Conservation (phyloP, 169 alveolate genomes). For the Toxoplasma gondii region DNA sequence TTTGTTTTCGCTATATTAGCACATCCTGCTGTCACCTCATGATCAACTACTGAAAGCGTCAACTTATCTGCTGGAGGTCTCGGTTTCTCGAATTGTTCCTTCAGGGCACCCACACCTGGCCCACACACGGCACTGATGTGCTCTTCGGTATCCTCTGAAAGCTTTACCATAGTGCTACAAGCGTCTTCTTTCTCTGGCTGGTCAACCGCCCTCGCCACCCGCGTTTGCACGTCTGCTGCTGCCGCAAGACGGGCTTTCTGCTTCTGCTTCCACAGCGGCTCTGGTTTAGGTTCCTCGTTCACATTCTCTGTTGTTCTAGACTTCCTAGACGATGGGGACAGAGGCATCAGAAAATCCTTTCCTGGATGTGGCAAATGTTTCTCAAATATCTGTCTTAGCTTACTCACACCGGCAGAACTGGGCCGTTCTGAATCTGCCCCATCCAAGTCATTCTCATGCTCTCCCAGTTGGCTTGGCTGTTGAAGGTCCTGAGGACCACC, state of each 20-base stretch:
- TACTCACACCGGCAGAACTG: neutral
- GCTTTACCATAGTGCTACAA: neutral
- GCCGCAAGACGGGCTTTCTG: neutral
- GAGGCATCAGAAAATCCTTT: neutral
- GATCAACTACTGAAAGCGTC: neutral
- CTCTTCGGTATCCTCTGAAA: neutral
- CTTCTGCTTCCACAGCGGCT: neutral
- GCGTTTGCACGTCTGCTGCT: neutral
- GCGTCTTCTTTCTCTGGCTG: neutral
- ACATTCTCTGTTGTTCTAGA: neutral
- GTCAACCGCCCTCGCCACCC: neutral
- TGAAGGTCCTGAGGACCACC: too few species aligned
- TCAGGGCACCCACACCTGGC: neutral
- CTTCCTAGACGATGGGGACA: neutral
- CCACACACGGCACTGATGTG: neutral
- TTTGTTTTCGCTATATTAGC: neutral
- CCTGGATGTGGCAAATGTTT: neutral
- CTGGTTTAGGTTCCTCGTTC: neutral
- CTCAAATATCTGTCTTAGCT: neutral
- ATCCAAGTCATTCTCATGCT: too few species aligned
- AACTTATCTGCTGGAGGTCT: neutral
- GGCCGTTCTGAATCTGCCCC: neutral
- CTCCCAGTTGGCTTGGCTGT: too few species aligned
- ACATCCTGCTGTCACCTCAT: neutral
- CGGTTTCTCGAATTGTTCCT: slow-evolving; percentile 16